Base-by-base conservation (phyloP, 1,284 basidiomycete species). In the Neolentinus lepideus region DNA sequence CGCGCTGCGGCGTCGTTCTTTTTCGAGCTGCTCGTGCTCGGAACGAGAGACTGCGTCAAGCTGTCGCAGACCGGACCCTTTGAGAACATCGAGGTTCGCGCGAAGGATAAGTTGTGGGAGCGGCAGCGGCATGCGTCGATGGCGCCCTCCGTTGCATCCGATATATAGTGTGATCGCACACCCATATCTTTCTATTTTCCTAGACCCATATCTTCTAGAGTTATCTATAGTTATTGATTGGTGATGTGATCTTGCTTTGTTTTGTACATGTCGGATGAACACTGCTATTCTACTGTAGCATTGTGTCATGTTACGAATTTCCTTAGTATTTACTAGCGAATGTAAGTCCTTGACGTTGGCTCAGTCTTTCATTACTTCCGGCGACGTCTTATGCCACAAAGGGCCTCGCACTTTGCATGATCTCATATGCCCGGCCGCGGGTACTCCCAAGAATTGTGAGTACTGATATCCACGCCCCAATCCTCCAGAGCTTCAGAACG, bases 1-100 rank as follows among this genome's bases (percentile, higher is more conserved):
- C 85, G 93, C 48, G 96, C 94, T 2, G 94, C 95, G 0, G 85
- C 94, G 0, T 86, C 92, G 1, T 98, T 99, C 79, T 99, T 99
- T 79, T 99, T 98, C 66, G 96, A 99, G 71, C 73, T 98, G 54
- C 85, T 99, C 27, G 92, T 98, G 2, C 83, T 99, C 1, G 89
- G 92, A 9, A 98, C 95, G 0, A 86, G 92, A 46, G 94, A 98
- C 68, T 92, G 90, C 65, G 76, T 99, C 62, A 84, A 86, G 62
- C 72, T 98, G 51, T 72, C 83, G 16, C 96, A 99, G 69, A 64
- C 71, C 21, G 74, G 72, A 9, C 74, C 90, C 0, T 98, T 93
- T 65, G 90, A 87, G 60, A 92, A 95, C 68, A 96, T 99, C 60
- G 80, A 90, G 64, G 79, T 98, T 43, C 73, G 78, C 6, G 87